Conservation (phyloP, 768 basidiomycete species). For the Boletus tomentosulus region DNA sequence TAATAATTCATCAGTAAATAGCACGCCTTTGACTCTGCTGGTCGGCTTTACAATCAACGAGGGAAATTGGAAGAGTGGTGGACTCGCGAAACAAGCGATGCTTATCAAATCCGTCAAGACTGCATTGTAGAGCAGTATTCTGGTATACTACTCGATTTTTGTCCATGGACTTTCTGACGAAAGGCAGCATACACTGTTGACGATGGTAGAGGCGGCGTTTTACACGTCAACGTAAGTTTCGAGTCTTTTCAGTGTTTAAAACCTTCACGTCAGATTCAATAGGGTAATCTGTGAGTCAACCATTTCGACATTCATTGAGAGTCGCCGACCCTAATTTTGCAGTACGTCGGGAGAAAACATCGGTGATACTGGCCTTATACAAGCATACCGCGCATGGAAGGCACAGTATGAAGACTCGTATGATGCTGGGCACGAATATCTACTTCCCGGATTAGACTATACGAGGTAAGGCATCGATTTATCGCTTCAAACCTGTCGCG, state of each 20-base stretch:
- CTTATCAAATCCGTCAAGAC: conserved; percentile 76
- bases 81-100: conserved; percentile 81
- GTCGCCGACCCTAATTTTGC: conserved; percentile 11
- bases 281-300: conserved; percentile 72
- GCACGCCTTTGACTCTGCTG: conserved; percentile 91
- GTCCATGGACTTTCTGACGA: not conserved
- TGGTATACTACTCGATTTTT: conserved; percentile 40
- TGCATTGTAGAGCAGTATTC: conserved; percentile 93
- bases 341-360: conserved; percentile 93
- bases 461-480: conserved; percentile 47
- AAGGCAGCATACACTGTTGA: conserved; percentile 69
- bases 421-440: conserved; percentile 57
- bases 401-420: conserved; percentile 60
- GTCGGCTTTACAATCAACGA: conserved; percentile 83
- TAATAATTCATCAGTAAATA: conserved; percentile 25
- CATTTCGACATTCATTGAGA: not conserved
- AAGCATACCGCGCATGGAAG: conserved; percentile 91
- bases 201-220: conserved; percentile 78
- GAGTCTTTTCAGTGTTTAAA: not conserved
- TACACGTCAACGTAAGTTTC: conserved; percentile 75
- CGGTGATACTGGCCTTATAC: conserved; percentile 79
- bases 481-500: not conserved
- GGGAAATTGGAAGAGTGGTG: conserved; percentile 92
- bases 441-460: conserved; percentile 77
- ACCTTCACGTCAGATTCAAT: conserved; percentile 1